Percentiles rank a stretch among this genome's conserved stretches.
Evolutionary conservation across 805 yeast genomes (phyloP).

Genomic region (Metschnikowia bowlesiae): DNA sequence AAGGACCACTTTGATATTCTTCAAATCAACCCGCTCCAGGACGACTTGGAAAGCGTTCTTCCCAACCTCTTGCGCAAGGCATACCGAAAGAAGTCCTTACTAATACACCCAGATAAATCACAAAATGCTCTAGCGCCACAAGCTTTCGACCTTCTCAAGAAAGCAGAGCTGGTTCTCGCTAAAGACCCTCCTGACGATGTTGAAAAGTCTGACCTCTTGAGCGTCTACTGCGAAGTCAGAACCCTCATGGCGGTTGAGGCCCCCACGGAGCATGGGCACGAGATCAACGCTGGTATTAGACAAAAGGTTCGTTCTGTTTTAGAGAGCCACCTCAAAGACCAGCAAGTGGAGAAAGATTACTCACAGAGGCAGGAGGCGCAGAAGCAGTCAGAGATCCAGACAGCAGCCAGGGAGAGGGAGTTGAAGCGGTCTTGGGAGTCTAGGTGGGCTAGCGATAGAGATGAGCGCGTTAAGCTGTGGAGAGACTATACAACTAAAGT

Average conservation of each 20-base stretch:
- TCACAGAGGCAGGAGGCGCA: conserved; percentile 28
- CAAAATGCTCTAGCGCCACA: conserved; percentile 52
- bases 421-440: conserved; percentile 30
- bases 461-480: conserved; percentile 57
- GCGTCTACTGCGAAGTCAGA: conserved; percentile 26
- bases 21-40: conserved; percentile 38
- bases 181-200: conserved; percentile 10
- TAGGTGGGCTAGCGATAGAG: conserved; percentile 61
- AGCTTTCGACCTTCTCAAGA: conserved; percentile 59
- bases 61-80: conserved; percentile 34
- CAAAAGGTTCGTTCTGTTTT: conserved; percentile 41
- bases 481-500: conserved; percentile 42
- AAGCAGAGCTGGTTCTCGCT: conserved; percentile 42
- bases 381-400: conserved; percentile 20
- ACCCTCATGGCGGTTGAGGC: conserved; percentile 2
- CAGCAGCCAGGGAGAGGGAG: conserved; percentile 35
- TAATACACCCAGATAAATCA: conserved; percentile 68
- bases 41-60: conserved; percentile 28
- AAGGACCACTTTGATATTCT: conserved; percentile 55
- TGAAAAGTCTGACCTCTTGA: conserved; percentile 19
- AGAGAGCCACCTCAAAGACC: conserved; percentile 31
- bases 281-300: conserved; percentile 24
- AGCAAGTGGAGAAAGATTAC: conserved; percentile 23
- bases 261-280: conserved; percentile 21
- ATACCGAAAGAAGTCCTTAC: conserved; percentile 55